A percentile compares a stretch with the other conserved stretches of the same genome.
These are phyloP conservation scores for Dipteronia dyeriana DNA, from an alignment of 345 rosid species.

Conservation along the genomic window DNA sequence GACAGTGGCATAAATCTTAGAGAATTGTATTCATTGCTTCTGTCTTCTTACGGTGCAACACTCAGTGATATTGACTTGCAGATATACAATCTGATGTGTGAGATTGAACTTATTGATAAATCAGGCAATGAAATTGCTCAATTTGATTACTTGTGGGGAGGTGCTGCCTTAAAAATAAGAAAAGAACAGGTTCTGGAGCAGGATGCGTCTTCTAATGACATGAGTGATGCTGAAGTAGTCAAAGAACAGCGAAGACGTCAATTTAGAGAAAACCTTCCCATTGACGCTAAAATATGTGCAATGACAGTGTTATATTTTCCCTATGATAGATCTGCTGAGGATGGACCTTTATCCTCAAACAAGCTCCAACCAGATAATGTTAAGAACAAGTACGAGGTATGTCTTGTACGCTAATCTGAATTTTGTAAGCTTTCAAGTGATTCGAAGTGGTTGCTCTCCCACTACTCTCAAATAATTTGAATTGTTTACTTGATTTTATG, in stretches of 20 bases:
- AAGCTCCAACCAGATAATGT: constrained; percentile 20
- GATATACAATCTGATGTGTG: constrained; percentile 63
- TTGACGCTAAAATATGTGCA: constrained; percentile 78
- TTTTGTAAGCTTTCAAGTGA: constrained; percentile 12
- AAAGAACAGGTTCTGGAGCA: constrained; percentile 51
- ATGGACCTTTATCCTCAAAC: constrained; percentile 24
- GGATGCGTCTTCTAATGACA: constrained; percentile 35
- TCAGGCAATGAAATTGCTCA: constrained; percentile 40
- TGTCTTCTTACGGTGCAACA: constrained; percentile 91
- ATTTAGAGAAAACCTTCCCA: constrained; percentile 75
- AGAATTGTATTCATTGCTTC: constrained; percentile 66
- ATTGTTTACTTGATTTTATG: constrained; percentile 23
- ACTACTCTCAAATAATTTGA: constrained; percentile 8
- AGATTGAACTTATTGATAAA: constrained; percentile 51
- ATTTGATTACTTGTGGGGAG: constrained; percentile 80
- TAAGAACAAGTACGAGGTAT: constrained; percentile 25
- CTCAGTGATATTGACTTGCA: constrained; percentile 69
- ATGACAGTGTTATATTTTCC: constrained; percentile 69
- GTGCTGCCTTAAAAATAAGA: constrained; percentile 56
- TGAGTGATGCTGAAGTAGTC: constrained; percentile 42
- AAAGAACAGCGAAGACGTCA: constrained; percentile 54
- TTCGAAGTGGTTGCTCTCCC: constrained; percentile 6
- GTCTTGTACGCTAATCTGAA: constrained; percentile 12
- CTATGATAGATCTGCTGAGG: constrained; percentile 46
- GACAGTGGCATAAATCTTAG: constrained; percentile 61